These are phyloP conservation scores for Colletotrichum orchidophilum DNA, from an alignment of 2,329 filamentous ascomycete species.

Conservation along the genomic window DNA sequence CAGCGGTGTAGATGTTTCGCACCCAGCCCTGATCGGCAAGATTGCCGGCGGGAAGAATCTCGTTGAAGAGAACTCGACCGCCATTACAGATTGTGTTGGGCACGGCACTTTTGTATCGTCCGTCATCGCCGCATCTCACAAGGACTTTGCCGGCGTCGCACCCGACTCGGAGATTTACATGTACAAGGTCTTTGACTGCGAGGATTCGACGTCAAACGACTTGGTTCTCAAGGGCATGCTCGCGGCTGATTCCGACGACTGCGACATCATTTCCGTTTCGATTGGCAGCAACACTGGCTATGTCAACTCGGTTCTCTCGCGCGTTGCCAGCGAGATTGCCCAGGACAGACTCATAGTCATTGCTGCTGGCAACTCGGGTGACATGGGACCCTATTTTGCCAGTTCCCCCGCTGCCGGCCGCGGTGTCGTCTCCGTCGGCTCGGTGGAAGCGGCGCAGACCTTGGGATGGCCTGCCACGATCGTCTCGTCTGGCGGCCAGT, in stretches of 20 bases:
- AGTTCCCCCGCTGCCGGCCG: slow-evolving; percentile 8
- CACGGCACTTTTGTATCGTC: slow-evolving; percentile 37
- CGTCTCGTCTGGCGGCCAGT: slow-evolving; percentile 24
- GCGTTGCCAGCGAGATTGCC: slow-evolving; percentile 17
- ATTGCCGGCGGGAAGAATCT: slow-evolving; percentile 36
- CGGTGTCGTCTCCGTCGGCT: slow-evolving; percentile 12
- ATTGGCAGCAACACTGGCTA: slow-evolving; percentile 35
- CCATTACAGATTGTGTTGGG: slow-evolving; percentile 35
- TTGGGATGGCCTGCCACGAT: slow-evolving; percentile 34
- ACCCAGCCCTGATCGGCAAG: slow-evolving; percentile 33
- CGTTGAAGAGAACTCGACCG: slow-evolving; percentile 27
- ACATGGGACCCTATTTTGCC: slow-evolving; percentile 23
- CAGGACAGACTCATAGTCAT: slow-evolving; percentile 28
- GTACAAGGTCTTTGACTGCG: slow-evolving; percentile 40
- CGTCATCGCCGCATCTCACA: slow-evolving; percentile 17
- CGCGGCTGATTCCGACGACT: slow-evolving; percentile 36
- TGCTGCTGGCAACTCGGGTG: slow-evolving; percentile 22
- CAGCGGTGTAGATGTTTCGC: slow-evolving; percentile 33
- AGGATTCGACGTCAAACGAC: slow-evolving; percentile 32
- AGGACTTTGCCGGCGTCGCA: slow-evolving; percentile 34
- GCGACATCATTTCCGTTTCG: slow-evolving; percentile 37
- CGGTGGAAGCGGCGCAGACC: slow-evolving; percentile 29
- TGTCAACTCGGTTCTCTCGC: slow-evolving; percentile 18
- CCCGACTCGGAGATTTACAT: slow-evolving; percentile 37
- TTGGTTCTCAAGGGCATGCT: slow-evolving; percentile 37